Evolutionary conservation across 257 asterid genomes (phyloP), one percentile per base, ranked within the genome.

Genomic region (Vinca minor): DNA sequence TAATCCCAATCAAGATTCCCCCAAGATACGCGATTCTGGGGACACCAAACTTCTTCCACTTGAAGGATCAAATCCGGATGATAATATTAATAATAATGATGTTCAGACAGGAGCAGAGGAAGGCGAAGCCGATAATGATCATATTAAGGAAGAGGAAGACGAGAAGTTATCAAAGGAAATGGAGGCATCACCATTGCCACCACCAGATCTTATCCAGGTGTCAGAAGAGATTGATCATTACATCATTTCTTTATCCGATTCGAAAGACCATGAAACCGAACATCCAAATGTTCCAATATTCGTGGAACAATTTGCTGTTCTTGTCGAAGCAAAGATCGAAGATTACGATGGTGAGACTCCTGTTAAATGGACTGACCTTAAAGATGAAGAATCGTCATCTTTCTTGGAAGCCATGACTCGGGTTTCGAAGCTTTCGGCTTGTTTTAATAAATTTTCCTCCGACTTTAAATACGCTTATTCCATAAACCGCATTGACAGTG

Each of bases 231-330:
- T 91, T 5, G 94, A 88, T 64, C 73, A 65, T 10, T 91, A 57
- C 83, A 81, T 88, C 34, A 61, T 83, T 21, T 56, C 79, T 47
- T 47, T 83, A 48, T 21, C 75, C 6, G 35, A 45, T 4, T 23
- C 71, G 38, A 71, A 42, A 2, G 73, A 48, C 4, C 62, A 68
- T 5, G 79, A 76, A 7, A 26, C 82, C 17, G 15, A 61, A 20
- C 74, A 78, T 45, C 83, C 84, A 0, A 79, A 83, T 5, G 82
- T 84, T 38, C 95, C 96, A 0, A 80, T 78, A 17, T 69, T 42
- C 56, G 82, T 88, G 5, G 96, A 88, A 56, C 91, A 91, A 59
- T 91, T 86, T 69, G 68, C 84, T 0, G 77, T 78, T 48, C 87
- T 91, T 34, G 73, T 88, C 1, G 96, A 88, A 50, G 90, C 83